Conservation (phyloP, 2,329 filamentous ascomycete genomes). For the Colletotrichum higginsianum region DNA sequence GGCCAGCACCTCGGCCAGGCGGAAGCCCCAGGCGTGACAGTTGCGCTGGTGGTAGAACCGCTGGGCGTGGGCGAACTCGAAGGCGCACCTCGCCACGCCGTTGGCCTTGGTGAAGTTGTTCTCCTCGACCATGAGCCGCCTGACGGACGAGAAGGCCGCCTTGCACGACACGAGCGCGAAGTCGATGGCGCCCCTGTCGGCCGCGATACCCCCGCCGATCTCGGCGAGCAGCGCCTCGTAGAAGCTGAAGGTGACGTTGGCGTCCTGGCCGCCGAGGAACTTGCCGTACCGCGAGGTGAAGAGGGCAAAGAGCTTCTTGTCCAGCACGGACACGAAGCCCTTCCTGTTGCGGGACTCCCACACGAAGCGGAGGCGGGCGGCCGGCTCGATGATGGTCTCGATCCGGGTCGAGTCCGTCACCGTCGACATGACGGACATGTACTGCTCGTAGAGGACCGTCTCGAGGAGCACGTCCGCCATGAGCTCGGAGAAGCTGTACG, state of each 20-base stretch:
- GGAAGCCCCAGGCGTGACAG: slow-evolving; percentile 60
- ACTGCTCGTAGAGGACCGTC: slow-evolving; percentile 56
- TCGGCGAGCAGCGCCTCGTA: slow-evolving; percentile 58
- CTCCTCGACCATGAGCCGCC: slow-evolving; percentile 53
- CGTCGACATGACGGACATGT: slow-evolving; percentile 47
- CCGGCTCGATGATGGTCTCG: slow-evolving; percentile 54
- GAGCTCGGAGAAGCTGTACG: slow-evolving; percentile 58
- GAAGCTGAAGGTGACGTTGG: slow-evolving; percentile 54
- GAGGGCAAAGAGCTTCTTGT: slow-evolving; percentile 55
- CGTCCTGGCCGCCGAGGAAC: slow-evolving; percentile 44
- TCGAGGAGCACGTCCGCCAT: slow-evolving; percentile 56
- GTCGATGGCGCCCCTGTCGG: slow-evolving; percentile 50
- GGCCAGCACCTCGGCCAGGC: slow-evolving; percentile 60
- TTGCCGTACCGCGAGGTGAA: slow-evolving; percentile 54
- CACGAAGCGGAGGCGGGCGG: slow-evolving; percentile 56
- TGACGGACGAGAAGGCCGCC: slow-evolving; percentile 45
- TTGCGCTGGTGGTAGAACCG: slow-evolving; percentile 57
- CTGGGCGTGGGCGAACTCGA: slow-evolving; percentile 59
- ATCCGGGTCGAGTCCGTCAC: slow-evolving; percentile 47
- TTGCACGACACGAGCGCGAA: slow-evolving; percentile 57
- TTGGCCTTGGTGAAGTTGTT: slow-evolving; percentile 58
- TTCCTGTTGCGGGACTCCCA: slow-evolving; percentile 49
- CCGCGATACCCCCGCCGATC: slow-evolving; percentile 52
- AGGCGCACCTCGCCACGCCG: slow-evolving; percentile 59
- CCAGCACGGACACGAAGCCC: slow-evolving; percentile 56